A percentile compares a stretch with the other conserved stretches of the same genome.
These are phyloP conservation scores for Bacidia rubella DNA, from an alignment of 495 filamentous ascomycete genomes.

Conservation along the genomic window DNA sequence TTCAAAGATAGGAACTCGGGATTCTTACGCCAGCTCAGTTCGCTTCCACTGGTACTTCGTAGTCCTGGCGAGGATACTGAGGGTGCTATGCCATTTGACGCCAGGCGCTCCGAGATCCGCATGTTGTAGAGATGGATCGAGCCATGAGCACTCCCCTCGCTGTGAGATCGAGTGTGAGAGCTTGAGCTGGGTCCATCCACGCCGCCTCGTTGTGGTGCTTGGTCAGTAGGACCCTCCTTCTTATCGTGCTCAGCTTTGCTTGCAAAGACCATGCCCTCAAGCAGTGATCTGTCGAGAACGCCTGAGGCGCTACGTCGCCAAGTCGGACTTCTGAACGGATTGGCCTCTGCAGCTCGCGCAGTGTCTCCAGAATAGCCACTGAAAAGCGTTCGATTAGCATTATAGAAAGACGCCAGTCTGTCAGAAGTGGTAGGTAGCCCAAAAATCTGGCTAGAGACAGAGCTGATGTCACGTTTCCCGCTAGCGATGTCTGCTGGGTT, in stretches of 20 bases:
- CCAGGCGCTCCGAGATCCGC: slow-evolving; percentile 12
- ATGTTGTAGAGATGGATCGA: slow-evolving; percentile 15
- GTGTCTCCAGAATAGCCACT: too few relatives aligned
- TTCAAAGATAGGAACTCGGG: slow-evolving; percentile 2
- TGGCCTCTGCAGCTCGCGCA: background rate
- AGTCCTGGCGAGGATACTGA: slow-evolving; percentile 6
- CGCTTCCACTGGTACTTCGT: background rate
- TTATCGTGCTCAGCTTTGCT: background rate
- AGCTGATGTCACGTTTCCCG: too few relatives aligned
- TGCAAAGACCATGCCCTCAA: background rate
- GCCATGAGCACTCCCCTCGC: slow-evolving; percentile 4
- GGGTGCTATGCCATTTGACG: slow-evolving; percentile 7
- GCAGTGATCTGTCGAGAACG: background rate
- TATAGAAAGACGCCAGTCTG: too few relatives aligned
- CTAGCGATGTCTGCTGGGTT: too few relatives aligned
- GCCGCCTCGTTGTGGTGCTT: slow-evolving; percentile 10
- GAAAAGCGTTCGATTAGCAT: too few relatives aligned
- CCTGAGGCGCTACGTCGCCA: slow-evolving; percentile 2
- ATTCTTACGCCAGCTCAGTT: slow-evolving; percentile 7
- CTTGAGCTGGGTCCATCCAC: slow-evolving; percentile 9
- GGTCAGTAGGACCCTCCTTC: background rate
- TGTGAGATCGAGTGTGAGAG: slow-evolving; percentile 6
- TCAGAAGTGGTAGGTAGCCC: too few relatives aligned
- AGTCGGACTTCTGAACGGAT: background rate
- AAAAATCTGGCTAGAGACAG: too few relatives aligned